Base-by-base conservation (phyloP, 2,329 filamentous ascomycete species). In the Daldinia eschscholtzii region DNA sequence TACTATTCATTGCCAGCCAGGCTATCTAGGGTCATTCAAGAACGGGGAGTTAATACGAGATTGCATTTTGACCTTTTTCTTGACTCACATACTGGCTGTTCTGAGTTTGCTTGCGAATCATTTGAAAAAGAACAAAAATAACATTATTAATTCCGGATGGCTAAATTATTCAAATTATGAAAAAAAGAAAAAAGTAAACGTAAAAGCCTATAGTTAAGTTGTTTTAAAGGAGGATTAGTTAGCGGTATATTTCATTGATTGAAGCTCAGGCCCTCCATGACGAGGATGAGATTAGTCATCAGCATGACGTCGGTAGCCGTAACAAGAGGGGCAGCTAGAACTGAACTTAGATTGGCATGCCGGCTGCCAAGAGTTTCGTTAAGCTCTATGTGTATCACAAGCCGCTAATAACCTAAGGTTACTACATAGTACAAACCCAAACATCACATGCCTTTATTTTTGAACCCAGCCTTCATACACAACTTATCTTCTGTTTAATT, bases 351-450 rank as follows among this genome's bases (percentile, higher is more conserved):
- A n/a, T 61, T 62, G 62, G 65, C 59, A 15, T 39, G 30, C 70
- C 68, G 68, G 68, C 48, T 28, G 70, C 72, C 64, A 73, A 73
- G 72, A 73, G 30, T 60, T 65, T 70, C 68, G 70, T 52, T 6
- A 13, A 37, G 46, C 41, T 64, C 59, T 26, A 52, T 57, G 46
- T 67, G 10, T 23, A 30, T 57, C 61, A 67, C 44, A 66, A 55
- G 57, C 68, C 46, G 42, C 44, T 28, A 63, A 62, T 50, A 33
- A 68, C 42, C 20, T 20, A 15, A n/a, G n/a, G n/a, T n/a, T n/a
- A n/a, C n/a, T n/a, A n/a, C n/a, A n/a, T n/a, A n/a, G 5, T 52
- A 41, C 20, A 61, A 65, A 62, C 46, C 52, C 23, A 66, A 68
- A 63, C 66, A 60, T 12, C 63, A 69, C 63, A 65, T 63, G 63